These are phyloP conservation scores for Malassezia brasiliensis DNA, from an alignment of 1,284 basidiomycete genomes.

Conservation along the genomic window DNA sequence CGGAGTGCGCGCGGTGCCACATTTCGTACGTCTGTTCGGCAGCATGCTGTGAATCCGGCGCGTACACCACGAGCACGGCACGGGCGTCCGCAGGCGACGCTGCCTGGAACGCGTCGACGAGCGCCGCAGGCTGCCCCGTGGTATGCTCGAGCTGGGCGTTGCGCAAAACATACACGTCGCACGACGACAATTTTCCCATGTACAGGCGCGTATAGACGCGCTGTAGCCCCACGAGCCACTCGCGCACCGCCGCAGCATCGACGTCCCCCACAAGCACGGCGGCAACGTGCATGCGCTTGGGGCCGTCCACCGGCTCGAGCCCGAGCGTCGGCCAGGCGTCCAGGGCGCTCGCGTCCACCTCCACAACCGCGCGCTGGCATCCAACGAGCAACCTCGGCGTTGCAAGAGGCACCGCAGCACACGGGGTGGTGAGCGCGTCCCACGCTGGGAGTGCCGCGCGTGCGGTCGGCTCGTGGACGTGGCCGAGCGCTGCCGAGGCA, in stretches of 20 bases:
- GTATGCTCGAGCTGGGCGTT: not conserved
- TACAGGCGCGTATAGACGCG: not conserved
- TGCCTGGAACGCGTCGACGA: not conserved
- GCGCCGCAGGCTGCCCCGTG: not conserved
- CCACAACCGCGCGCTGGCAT: slow-evolving; percentile 4
- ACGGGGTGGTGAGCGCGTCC: not conserved
- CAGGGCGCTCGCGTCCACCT: not conserved
- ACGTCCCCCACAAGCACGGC: slow-evolving; percentile 7
- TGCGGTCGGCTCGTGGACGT: not conserved
- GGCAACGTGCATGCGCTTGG: not conserved
- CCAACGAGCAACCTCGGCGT: slow-evolving; percentile 7
- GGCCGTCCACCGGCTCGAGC: slow-evolving; percentile 7
- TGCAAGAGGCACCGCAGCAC: not conserved
- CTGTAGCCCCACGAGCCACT: slow-evolving; percentile 1
- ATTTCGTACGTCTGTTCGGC: not conserved
- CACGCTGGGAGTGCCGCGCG: not conserved
- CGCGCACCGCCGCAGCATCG: not conserved
- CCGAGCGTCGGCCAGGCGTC: slow-evolving; percentile 4
- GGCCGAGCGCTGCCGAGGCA: not conserved
- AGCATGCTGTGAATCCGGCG: not conserved
- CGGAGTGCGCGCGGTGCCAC: not conserved
- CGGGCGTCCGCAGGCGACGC: not conserved
- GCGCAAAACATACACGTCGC: not conserved
- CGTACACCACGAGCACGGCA: not conserved
- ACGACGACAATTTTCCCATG: not conserved